Evolutionary conservation across 768 basidiomycete species (phyloP).

Genomic region (Xerocomus brunneocitrinus): DNA sequence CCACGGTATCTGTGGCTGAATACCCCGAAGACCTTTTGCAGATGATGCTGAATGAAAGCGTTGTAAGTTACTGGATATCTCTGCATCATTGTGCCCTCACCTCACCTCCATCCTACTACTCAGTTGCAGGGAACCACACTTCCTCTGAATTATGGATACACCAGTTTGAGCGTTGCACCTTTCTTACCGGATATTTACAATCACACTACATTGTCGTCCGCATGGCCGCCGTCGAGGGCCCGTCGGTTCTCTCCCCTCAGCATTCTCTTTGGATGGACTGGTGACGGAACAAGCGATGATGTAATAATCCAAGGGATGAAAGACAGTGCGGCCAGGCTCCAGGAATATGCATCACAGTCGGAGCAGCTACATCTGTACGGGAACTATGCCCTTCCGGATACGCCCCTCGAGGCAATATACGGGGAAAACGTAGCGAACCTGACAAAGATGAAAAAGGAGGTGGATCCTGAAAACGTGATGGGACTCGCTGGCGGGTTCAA

Average conservation of each 20-base stretch:
- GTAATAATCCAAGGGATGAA: conserved; percentile 38
- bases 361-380: conserved; percentile 44
- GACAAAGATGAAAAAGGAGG: conserved; percentile 35
- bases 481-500: conserved; percentile 65
- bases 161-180: conserved; percentile 48
- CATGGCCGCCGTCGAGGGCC: conserved; percentile 44
- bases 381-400: conserved; percentile 57
- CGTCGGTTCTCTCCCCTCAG: conserved; percentile 41
- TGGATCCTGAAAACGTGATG: conserved; percentile 62
- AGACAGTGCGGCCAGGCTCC: conserved; percentile 38
- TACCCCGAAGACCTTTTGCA: conserved; percentile 20
- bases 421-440: conserved; percentile 44
- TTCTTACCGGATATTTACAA: conserved; percentile 41
- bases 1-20: conserved; percentile 20
- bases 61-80: conserved; percentile 9
- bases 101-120: conserved; percentile 9
- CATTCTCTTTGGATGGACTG: conserved; percentile 44
- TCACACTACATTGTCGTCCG: conserved; percentile 36
- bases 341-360: conserved; percentile 41
- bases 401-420: conserved; percentile 48
- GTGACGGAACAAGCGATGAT: conserved; percentile 33
- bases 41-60: conserved; percentile 13
- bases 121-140: conserved; percentile 41
- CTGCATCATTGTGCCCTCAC: not conserved
- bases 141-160: conserved; percentile 35